Evolutionary conservation across 2,329 filamentous ascomycete genomes (phyloP), one percentile per base, ranked within the genome.

Genomic region (Calonectria fujianensis): DNA sequence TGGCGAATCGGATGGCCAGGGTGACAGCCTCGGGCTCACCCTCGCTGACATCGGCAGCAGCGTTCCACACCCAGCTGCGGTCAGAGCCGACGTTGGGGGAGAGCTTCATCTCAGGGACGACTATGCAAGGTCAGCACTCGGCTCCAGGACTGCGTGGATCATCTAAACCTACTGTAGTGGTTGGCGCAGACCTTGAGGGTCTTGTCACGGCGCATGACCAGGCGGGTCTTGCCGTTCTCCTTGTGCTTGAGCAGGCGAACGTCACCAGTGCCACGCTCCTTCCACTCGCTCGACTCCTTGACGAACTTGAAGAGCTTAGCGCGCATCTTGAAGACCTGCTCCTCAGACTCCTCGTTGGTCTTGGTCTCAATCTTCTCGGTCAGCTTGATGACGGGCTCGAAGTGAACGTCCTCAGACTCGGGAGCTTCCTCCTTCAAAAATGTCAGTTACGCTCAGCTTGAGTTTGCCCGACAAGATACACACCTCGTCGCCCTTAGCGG

Each of bases 121-220:
- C 96, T 98, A 66, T 65, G 69, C 32, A 37, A 68, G 66, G 68
- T 78, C 39, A 77, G 61, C 45, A 32, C 20, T 2, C 37, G n/a
- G 24, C 9, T 45, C 35, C 31, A 45, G 27, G 27, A n/a, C 37
- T 13, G 9, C 14, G 14, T 37, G 20, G 6, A n/a, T 29, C 13
- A 14, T 32, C 3, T 18, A 11, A 31, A 89, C 94, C 83, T 93
- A 98, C 96, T 94, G 89, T 99, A 99, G 91, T 99, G 97, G 91
- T 99, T 99, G 85, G 97, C 97, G 93, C 97, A 99, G 88, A 99
- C 97, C 92, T 99, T 99, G 89, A 98, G 93, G 76, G 97, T 99
- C 95, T 98, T 98, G 91, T 99, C 97, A 85, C 97, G 93, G 86
- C 97, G 94, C 97, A 99, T 99, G 82, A 99, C 97, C 82, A 99